Base-by-base conservation (phyloP, 768 basidiomycete genomes). In the Hydnomerulius pinastri region DNA sequence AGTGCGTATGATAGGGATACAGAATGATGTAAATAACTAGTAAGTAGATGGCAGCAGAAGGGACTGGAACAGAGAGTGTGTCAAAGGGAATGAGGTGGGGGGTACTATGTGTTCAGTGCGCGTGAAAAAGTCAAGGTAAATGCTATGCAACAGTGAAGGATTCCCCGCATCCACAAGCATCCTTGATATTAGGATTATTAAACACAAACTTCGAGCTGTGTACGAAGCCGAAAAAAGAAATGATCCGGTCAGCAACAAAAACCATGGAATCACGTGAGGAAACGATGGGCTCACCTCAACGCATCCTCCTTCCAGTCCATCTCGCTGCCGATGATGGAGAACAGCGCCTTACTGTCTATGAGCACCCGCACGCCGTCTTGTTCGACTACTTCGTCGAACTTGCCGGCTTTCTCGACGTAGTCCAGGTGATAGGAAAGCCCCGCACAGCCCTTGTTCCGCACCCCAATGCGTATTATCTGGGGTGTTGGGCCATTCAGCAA, bases 271-370 rank as follows among this genome's bases (percentile, higher is more conserved):
- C 27, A 54, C 18, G 21, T 17, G 39, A 12, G 17, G 21, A 15
- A 32, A 11, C 17, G 4, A 43, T 53, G 46, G 9, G 73, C 85
- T 46, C 52, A 90, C 88, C 92, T 95, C 36, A 99, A 73, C 27
- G 83, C 70, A 67, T 96, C 93, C 73, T 98, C 97, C 52, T 84
- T 79, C 97, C 97, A 99, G 65, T 96, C 93, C 97, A 99, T 99
- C 77, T 91, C 90, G 69, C 92, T 96, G 43, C 97, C 97, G 53
- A 99, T 97, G 59, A 99, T 97, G 51, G 90, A 93, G 67, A 99
- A 98, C 56, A 99, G 72, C 21, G 97, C 97, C 70, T 95, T 98
- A 65, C 86, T 88, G 73, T 99, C 97, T 66, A 98, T 93, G 54
- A 98, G 75, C 38, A 99, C 96, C 57, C 77, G 81, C 21, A 97